Base-by-base conservation (phyloP, 768 basidiomycete species). In the Myochromella boudieri region DNA sequence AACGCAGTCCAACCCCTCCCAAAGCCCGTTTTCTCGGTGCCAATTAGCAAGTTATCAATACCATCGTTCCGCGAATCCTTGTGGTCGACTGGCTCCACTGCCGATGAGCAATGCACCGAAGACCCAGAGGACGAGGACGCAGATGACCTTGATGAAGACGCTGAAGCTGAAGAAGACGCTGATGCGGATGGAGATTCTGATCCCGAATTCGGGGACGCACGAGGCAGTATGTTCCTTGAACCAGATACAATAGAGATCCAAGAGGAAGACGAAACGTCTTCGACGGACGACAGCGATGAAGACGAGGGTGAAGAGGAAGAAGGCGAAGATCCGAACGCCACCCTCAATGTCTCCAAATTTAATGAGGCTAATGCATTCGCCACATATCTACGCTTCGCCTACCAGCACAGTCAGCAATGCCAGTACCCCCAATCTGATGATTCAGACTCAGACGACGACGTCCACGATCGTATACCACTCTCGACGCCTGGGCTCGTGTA, bases 251-350 rank as follows among this genome's bases (percentile, higher is more conserved):
- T 63, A 40, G 52, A 49, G 4, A n/a, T n/a, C n/a, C n/a, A n/a
- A n/a, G n/a, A n/a, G n/a, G 58, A 59, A 7, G 56, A 52, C 2
- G 50, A 53, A 15, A 24, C 45, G 21, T 20, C 14, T 14, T 54
- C 57, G 26, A 42, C 54, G 11, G 46, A 56, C 1, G 41, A 52
- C 10, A 49, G 59, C 17, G 46, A 53, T 10, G 55, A 61, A n/a
- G 48, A 42, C 17, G 51, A 60, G 14, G 57, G 58, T 9, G 57
- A 53, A 11, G 53, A 64, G 11, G 61, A 60, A n/a, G 60, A 64
- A 28, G 42, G 48, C 26, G 56, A 57, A 37, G 49, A 60, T 27
- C 55, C 43, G 36, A 27, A 49, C 22, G 36, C 33, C 27, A 37
- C 47, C 11, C 39, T 53, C 24, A 12, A 20, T 34, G 20, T 49